Evolutionary conservation across 2,329 filamentous ascomycete species (phyloP).

Genomic region (Apiospora aurea): DNA sequence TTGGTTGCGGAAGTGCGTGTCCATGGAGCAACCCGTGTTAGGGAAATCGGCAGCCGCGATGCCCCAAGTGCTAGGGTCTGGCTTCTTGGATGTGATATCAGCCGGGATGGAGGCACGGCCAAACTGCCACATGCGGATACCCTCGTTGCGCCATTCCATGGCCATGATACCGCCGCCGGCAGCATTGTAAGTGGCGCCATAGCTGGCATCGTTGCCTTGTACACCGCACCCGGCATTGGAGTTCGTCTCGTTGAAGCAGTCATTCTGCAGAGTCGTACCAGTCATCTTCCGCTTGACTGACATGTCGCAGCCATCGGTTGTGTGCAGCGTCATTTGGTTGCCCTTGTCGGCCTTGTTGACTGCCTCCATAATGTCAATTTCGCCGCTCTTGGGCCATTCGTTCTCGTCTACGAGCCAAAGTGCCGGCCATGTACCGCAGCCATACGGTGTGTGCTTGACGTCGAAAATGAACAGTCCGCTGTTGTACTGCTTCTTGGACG

Average conservation of each 20-base stretch:
- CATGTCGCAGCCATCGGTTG: slow-evolving; percentile 58
- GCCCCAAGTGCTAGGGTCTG: slow-evolving; percentile 69
- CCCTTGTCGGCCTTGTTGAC: slow-evolving; percentile 61
- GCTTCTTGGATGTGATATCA: slow-evolving; percentile 58
- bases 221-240: slow-evolving; percentile 67
- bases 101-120: slow-evolving; percentile 52
- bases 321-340: slow-evolving; percentile 68
- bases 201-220: slow-evolving; percentile 49
- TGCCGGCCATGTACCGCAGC: slow-evolving; percentile 70
- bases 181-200: slow-evolving; percentile 59
- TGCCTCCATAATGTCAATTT: slow-evolving; percentile 70
- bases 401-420: slow-evolving; percentile 69
- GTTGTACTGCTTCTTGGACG: slow-evolving; percentile 66
- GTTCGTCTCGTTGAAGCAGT: slow-evolving; percentile 60
- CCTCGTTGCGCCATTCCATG: slow-evolving; percentile 65
- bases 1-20: slow-evolving; percentile 67
- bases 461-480: slow-evolving; percentile 74
- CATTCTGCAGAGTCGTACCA: slow-evolving; percentile 49
- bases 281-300: slow-evolving; percentile 61
- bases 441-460: slow-evolving; percentile 67
- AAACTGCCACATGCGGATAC: slow-evolving; percentile 71
- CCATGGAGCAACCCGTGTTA: slow-evolving; percentile 65
- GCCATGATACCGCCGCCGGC: slow-evolving; percentile 66
- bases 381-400: slow-evolving; percentile 70
- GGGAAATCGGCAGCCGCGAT: slow-evolving; percentile 70